Evolutionary conservation across 345 rosid species (phyloP), one percentile per base, ranked within the genome.

Genomic region (Salix koriyanagi): DNA sequence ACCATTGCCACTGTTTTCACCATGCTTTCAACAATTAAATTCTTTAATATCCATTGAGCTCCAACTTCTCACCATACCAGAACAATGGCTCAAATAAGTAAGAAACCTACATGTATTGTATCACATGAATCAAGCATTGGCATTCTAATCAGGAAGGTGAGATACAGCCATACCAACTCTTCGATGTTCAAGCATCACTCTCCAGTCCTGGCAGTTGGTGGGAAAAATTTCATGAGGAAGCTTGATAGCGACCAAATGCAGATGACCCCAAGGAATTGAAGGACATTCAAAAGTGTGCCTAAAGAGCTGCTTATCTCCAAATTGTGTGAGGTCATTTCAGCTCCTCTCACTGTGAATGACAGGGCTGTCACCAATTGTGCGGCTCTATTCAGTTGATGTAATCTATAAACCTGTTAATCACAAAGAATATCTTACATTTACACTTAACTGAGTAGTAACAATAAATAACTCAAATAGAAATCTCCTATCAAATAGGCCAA

Each of bases 241-340:
- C 94, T 92, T 25, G 99, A 89, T 76, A 96, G 97, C 14, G 97
- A 92, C 98, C 99, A 96, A 37, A 93, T 90, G 83, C 98, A 93
- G 68, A 96, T 87, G 64, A 96, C 84, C 46, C 97, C 98, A 26
- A 96, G 92, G 84, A 91, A 83, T 84, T 92, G 98, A 74, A 93
- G 94, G 70, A 96, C 98, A 81, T 84, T 92, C 85, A 92, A 79
- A 73, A 96, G 92, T 30, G 93, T 87, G 69, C 91, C 91, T 84
- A 96, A 74, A 32, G 99, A 93, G 75, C 85, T 88, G 85, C 90
- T 93, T 81, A 96, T 94, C 75, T 94, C 98, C 84, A 96, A 73
- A 87, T 90, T 96, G 84, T 94, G 90, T 8, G 90, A 79, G 34
- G 96, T 96, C 83, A 88, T 76, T 82, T 92, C 99, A 34, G 97